Evolutionary conservation across 2,329 filamentous ascomycete genomes (phyloP).

Genomic region (Stemphylium beticola): DNA sequence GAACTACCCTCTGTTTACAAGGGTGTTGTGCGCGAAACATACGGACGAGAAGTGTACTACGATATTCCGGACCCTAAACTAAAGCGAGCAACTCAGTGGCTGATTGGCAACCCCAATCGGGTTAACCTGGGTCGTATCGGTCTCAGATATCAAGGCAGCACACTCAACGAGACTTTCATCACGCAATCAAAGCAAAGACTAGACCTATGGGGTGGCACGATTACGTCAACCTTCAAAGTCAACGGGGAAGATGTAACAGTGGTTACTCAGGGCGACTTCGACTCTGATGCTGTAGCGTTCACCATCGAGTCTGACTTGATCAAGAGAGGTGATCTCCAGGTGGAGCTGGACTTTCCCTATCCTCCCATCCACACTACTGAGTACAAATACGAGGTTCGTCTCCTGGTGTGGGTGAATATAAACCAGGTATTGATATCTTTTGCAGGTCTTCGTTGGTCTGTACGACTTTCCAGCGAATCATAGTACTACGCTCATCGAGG

Average conservation of each 20-base stretch:
- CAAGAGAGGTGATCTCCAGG: slow-evolving; percentile 44
- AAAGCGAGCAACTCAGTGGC: slow-evolving; percentile 56
- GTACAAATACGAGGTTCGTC: slow-evolving; percentile 34
- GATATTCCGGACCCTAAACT: slow-evolving; percentile 50
- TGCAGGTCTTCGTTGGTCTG: slow-evolving; percentile 58
- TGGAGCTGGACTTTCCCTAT: slow-evolving; percentile 61
- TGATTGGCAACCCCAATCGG: slow-evolving; percentile 60
- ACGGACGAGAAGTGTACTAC: slow-evolving; percentile 52
- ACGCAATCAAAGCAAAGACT: slow-evolving; percentile 47
- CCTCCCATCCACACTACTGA: slow-evolving; percentile 44
- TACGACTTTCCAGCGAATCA: slow-evolving; percentile 57
- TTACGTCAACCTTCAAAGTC: slow-evolving; percentile 55
- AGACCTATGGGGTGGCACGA: slow-evolving; percentile 57
- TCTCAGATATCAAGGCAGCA: slow-evolving; percentile 49
- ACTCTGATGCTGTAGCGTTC: slow-evolving; percentile 55
- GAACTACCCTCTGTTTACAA: slow-evolving; percentile 32
- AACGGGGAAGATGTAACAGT: slow-evolving; percentile 50
- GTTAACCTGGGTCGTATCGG: slow-evolving; percentile 58
- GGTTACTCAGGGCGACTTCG: slow-evolving; percentile 54
- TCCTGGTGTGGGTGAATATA: not conserved
- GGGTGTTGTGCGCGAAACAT: slow-evolving; percentile 50
- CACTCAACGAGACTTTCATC: slow-evolving; percentile 20
- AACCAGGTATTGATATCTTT: slow-evolving; percentile 38
- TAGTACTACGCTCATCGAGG: slow-evolving; percentile 46
- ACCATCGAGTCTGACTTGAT: slow-evolving; percentile 54